Evolutionary conservation across 352 stramenopile genomes (phyloP).

Genomic region (Phytophthora multivora): DNA sequence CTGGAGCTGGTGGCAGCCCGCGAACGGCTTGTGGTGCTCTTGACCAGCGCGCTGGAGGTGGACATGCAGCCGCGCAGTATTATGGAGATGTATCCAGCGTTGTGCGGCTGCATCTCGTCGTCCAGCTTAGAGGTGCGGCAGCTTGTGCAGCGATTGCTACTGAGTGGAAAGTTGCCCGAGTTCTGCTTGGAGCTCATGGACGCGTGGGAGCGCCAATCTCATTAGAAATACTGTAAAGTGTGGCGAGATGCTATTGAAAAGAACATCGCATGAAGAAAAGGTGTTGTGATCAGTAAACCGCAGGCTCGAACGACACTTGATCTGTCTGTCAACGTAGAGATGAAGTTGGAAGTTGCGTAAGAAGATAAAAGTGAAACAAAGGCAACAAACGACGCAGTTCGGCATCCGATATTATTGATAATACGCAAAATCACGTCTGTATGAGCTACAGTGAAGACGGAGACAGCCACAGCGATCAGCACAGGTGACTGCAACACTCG

Average conservation of each 20-base stretch:
- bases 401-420: too few relatives aligned
- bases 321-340: too few relatives aligned
- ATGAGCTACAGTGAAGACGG: too few relatives aligned
- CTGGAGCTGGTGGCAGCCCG: slow-evolving; percentile 38
- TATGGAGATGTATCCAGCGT: slow-evolving; percentile 73
- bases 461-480: too few relatives aligned
- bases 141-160: slow-evolving; percentile 72
- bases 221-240: slow-evolving; percentile 23
- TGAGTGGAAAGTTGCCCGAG: slow-evolving; percentile 55
- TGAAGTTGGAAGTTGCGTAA: too few relatives aligned
- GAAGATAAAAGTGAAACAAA: too few relatives aligned
- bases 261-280: neutral
- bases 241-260: neutral
- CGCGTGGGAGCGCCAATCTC: slow-evolving; percentile 29
- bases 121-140: slow-evolving; percentile 62
- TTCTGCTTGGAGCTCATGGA: slow-evolving; percentile 60
- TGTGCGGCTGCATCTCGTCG: slow-evolving; percentile 84
- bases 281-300: neutral
- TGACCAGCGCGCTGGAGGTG: slow-evolving; percentile 61
- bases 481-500: too few relatives aligned
- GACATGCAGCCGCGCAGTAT: slow-evolving; percentile 58
- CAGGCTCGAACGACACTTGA: too few relatives aligned
- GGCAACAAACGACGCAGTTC: too few relatives aligned
- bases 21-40: slow-evolving; percentile 72
- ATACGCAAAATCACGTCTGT: too few relatives aligned